These are phyloP conservation scores for Solanum ossicruentum DNA, from an alignment of 257 asterid species.

Conservation along the genomic window DNA sequence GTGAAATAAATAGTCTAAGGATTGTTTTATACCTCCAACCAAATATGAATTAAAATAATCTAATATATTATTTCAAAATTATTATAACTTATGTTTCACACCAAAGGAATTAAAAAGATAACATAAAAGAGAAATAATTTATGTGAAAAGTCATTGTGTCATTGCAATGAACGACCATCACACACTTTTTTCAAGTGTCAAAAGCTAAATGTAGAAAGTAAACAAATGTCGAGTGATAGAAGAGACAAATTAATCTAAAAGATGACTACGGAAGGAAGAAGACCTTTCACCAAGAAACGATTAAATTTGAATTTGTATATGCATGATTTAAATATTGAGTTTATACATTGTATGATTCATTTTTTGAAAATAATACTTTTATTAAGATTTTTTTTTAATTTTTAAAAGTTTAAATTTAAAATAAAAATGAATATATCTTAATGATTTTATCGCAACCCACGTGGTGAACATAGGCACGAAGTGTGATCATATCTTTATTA, in stretches of 20 bases:
- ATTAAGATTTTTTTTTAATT: background rate
- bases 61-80: too few species aligned
- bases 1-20: too few species aligned
- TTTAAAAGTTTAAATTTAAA: background rate
- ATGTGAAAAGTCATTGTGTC: background rate
- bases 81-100: too few species aligned
- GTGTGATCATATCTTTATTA: background rate
- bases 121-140: background rate
- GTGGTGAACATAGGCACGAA: too few species aligned
- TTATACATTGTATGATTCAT: background rate
- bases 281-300: background rate
- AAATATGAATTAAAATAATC: too few species aligned
- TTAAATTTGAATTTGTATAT: background rate
- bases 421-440: accelerated
- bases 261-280: background rate
- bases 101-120: background rate
- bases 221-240: background rate
- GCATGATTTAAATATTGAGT: too few species aligned
- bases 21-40: too few species aligned
- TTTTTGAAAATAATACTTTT: background rate
- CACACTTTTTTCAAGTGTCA: background rate
- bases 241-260: background rate
- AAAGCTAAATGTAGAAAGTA: background rate
- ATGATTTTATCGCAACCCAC: background rate
- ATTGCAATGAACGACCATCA: background rate